Evolutionary conservation across 176 grass and related monocot genomes (phyloP), one percentile per base, ranked within the genome.

Genomic region (Bromus sterilis): DNA sequence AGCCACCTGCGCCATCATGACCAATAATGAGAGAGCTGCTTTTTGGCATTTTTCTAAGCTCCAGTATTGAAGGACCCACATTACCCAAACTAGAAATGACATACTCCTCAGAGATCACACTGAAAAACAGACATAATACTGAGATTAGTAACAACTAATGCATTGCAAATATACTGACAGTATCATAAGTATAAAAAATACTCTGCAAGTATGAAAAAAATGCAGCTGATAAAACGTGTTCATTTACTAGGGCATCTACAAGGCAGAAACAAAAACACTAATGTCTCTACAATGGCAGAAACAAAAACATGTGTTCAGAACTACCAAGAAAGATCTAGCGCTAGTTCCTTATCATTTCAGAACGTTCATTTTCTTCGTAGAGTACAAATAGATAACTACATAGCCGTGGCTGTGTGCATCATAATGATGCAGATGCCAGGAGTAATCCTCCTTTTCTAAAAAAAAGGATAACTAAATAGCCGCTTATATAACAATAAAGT

Each of bases 1-100:
- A 98, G 70, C 75, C 42, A 2, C 95, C 95, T 63, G 76, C 71
- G 7, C 92, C 95, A 89, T 98, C 82, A 85, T 98, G 90, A 32
- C 95, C 92, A 83, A 94, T 78, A 75, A 98, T 80, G 69, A 92
- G 84, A 56, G 29, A 83, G 56, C 55, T 74, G 55, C 51, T 79
- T 64, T 84, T 82, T 65, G 95, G 75, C 35, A 98, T 81, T 91
- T 64, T 90, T 93, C 74, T 89, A 71, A 98, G 81, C 87, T 98
- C 95, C 82, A 92, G 31, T 82, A 92, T 66, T 42, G 83, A 83
- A 55, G 83, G 81, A 37, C 64, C 87, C 68, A 63, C 64, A 57
- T 92, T 75, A 71, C 89, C 77, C 71, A 74, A 87, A 60, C 74
- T 80, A 83, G 90, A 86, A 75, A 98, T 83, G 34, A 85, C 83